Evolutionary conservation across 768 basidiomycete genomes (phyloP), one percentile per base, ranked within the genome.

Genomic region (Trametes maxima): DNA sequence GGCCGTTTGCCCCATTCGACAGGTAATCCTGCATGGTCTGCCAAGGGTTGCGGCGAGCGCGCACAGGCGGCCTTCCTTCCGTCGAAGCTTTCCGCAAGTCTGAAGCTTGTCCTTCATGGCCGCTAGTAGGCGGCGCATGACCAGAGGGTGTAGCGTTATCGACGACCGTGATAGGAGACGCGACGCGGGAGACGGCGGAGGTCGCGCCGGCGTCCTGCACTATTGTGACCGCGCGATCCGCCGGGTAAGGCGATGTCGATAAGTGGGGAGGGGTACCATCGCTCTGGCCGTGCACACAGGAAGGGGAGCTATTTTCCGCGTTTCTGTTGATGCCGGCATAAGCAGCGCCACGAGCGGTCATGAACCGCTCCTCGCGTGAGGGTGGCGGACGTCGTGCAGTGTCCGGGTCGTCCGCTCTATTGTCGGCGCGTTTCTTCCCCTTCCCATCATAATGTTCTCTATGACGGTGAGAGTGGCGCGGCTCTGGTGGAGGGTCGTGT

Each of bases 21-120:
- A 64, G 62, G 16, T 64, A 49, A 13, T 59, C 40, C 21, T 64
- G 62, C 53, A 64, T 64, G 1, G 62, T 52, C 44, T 64, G 62
- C 62, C 57, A 59, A 13, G 54, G 53, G 42, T 59, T 64, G 14
- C 62, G 62, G 3, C 53, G 62, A n/a, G 52, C 33, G 17, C 62
- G 62, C 14, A 50, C 33, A 8, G 57, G 22, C 21, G 36, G 36
- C 19, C 25, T 48, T 6, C 43, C 50, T 13, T 53, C 43, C 40
- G 17, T 25, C 19, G 53, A 17, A 17, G 47, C n/a, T 22, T 22
- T 35, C 46, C 12, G 44, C 47, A 22, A 54, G 14, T 6, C 33
- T 22, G 44, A 36, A 24, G 36, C 5, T 24, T 45, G 54, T n/a
- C 7, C 43, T 25, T 2, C 19, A 12, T 48, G 3, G 8, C 33